Evolutionary conservation across 371 early-diverging fungal species (phyloP), one percentile per base, ranked within the genome.

Genomic region (Capillidium rhysosporum): DNA sequence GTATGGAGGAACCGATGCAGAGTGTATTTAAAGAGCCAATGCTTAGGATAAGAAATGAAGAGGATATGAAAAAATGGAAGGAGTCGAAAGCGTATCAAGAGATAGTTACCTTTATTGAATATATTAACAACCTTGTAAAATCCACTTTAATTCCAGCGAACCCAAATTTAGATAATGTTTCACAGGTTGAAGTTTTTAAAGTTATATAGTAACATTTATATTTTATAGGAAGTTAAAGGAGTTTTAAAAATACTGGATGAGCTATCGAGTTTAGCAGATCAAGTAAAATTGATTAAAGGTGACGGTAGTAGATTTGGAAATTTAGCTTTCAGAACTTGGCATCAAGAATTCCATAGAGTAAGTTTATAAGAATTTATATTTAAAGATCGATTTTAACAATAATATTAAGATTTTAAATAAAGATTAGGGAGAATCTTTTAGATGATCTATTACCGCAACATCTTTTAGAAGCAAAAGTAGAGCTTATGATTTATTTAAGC

Each of bases 251-350:
- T 86, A 52, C 63, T 93, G 23, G 75, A 82, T 14, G 65, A 56
- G 3, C 47, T 89, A n/a, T 75, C 79, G 46, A 40, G 41, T 24
- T 89, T 85, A 87, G 73, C 88, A 28, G 74, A 65, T 26, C 71
- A 79, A 26, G 75, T 82, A 25, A 89, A 89, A 21, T 89, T 86
- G 20, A 64, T 76, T 28, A 34, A 34, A 34, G 65, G 68, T 18
- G 71, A 77, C 26, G 79, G 81, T 1, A 79, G 81, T 61, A 73
- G 86, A 2, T 80, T 84, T 62, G 86, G 86, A 8, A 88, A 85
- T 64, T 77, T 75, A 40, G 81, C 85, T 0, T 88, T 84, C 63
- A 69, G 79, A 2, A 66, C 61, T n/a, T 84, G 79, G 75, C 47
- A 69, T 18, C 57, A 59, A 9, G 67, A 75, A 52, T 39, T 84